phyloP scores from a whole-genome alignment of 495 filamentous ascomycete genomes.

The Hypoxylon subgilvum region DNA sequence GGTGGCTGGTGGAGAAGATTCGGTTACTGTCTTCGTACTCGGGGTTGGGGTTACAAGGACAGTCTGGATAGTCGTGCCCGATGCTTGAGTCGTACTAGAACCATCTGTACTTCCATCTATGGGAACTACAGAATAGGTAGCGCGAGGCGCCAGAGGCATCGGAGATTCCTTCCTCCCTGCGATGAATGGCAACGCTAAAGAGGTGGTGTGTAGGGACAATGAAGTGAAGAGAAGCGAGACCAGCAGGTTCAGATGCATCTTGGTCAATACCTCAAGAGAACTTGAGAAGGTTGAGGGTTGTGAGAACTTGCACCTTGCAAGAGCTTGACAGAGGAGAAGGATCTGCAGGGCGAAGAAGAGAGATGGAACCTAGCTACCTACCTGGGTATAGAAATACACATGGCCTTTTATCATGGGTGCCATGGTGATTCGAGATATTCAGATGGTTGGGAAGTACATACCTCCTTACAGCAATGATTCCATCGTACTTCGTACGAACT shows the following conservation, averaged over 20 bases:
- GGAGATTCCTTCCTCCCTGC: slow-evolving; percentile 11
- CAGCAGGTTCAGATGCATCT: slow-evolving; percentile 36
- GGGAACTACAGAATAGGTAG: slow-evolving; percentile 47
- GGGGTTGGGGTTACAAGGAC: slow-evolving; percentile 31
- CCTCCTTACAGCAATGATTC: too few relatives aligned
- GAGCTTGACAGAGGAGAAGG: slow-evolving; percentile 16
- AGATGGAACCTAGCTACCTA: slow-evolving; percentile 8
- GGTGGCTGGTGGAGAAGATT: slow-evolving; percentile 38
- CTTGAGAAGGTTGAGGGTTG: slow-evolving; percentile 30
- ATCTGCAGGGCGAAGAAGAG: slow-evolving; percentile 26
- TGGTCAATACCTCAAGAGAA: slow-evolving; percentile 29
- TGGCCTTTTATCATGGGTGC: slow-evolving; percentile 32
- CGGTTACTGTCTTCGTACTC: slow-evolving; percentile 32
- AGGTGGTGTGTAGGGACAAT: slow-evolving; percentile 15
- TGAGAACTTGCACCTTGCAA: slow-evolving; percentile 25
- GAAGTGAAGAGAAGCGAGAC: slow-evolving; percentile 25
- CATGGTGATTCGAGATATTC: slow-evolving; percentile 30
- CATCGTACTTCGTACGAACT: too few relatives aligned
- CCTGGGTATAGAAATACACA: too few relatives aligned
- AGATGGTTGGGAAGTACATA: slow-evolving; percentile 42
- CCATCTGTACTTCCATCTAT: slow-evolving; percentile 39
- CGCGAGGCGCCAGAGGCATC: slow-evolving; percentile 28
- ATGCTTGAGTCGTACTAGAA: slow-evolving; percentile 25
- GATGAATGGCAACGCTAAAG: slow-evolving; percentile 38
- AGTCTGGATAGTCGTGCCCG: slow-evolving; percentile 36